Evolutionary conservation across 2,329 filamentous ascomycete genomes (phyloP).

Genomic region (Trichoderma breve): DNA sequence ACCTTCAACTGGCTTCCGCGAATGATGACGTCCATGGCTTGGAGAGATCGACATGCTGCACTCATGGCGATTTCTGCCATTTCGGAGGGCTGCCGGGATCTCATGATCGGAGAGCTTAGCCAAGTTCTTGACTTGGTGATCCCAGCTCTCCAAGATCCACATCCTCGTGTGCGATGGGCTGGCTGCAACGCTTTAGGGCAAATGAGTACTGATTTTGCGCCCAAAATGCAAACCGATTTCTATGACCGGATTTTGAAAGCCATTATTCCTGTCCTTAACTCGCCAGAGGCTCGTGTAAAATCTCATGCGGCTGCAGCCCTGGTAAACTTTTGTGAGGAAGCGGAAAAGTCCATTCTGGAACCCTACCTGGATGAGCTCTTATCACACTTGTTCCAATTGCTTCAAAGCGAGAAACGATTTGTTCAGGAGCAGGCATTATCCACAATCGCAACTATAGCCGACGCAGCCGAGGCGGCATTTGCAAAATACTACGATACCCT

Average conservation of each 20-base stretch:
- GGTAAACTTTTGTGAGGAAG: slow-evolving; percentile 98
- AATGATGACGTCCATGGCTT: slow-evolving; percentile 94
- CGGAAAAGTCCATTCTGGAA: slow-evolving; percentile 86
- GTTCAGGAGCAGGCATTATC: slow-evolving; percentile 97
- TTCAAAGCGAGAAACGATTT: slow-evolving; percentile 90
- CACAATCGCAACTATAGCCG: slow-evolving; percentile 97
- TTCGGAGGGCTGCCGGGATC: slow-evolving; percentile 90
- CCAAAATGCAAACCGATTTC: slow-evolving; percentile 96
- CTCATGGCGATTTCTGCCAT: slow-evolving; percentile 99
- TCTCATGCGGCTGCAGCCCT: slow-evolving; percentile 96
- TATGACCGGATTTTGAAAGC: slow-evolving; percentile 83
- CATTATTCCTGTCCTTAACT: slow-evolving; percentile 89
- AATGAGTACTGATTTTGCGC: slow-evolving; percentile 99
- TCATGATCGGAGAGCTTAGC: slow-evolving; percentile 92
- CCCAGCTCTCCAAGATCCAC: slow-evolving; percentile 82
- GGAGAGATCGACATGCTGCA: slow-evolving; percentile 93
- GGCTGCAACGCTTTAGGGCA: slow-evolving; percentile 98
- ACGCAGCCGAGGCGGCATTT: slow-evolving; percentile 93
- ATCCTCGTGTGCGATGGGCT: slow-evolving; percentile 93
- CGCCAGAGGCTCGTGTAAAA: slow-evolving; percentile 88
- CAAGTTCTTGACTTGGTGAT: slow-evolving; percentile 95
- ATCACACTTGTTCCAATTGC: slow-evolving; percentile 77
- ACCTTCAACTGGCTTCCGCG: slow-evolving; percentile 96
- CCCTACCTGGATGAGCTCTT: slow-evolving; percentile 90
- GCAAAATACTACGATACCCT: slow-evolving; percentile 92